Evolutionary conservation across 176 grass and related monocot genomes (phyloP).

Genomic region (Thinopyrum elongatum): DNA sequence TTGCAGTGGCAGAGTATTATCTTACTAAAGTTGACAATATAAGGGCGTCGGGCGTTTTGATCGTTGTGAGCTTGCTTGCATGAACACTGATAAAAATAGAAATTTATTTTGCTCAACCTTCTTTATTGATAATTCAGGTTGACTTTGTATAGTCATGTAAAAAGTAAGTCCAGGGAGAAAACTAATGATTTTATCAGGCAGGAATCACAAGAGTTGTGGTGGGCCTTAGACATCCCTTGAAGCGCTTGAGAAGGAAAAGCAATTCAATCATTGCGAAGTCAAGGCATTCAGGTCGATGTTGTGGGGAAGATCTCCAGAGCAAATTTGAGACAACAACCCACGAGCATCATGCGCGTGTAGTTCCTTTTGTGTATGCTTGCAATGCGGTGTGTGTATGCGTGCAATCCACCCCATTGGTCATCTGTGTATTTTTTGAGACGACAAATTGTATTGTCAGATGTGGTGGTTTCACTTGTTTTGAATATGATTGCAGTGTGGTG

Average conservation of each 20-base stretch:
- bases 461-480: too few relatives aligned
- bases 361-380: too few relatives aligned
- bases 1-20: too few relatives aligned
- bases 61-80: background rate
- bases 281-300: conserved; percentile 83
- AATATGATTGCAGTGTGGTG: too few relatives aligned
- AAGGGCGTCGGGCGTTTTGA: background rate
- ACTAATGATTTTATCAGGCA: conserved; percentile 67
- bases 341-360: too few relatives aligned
- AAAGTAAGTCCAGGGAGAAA: background rate
- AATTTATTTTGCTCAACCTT: background rate
- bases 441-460: too few relatives aligned
- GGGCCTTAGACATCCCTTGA: conserved; percentile 78
- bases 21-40: background rate
- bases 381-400: too few relatives aligned
- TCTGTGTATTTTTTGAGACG: too few relatives aligned
- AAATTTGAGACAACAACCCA: too few relatives aligned
- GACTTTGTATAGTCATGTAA: background rate
- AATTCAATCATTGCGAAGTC: conserved; percentile 68
- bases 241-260: conserved; percentile 80
- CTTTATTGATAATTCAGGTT: background rate
- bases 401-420: too few relatives aligned
- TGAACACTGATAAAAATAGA: background rate
- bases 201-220: conserved; percentile 86
- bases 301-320: conserved; percentile 63